phyloP scores from a whole-genome alignment of 2,329 filamentous ascomycete genomes.

The Lachnellula subtilissima region DNA sequence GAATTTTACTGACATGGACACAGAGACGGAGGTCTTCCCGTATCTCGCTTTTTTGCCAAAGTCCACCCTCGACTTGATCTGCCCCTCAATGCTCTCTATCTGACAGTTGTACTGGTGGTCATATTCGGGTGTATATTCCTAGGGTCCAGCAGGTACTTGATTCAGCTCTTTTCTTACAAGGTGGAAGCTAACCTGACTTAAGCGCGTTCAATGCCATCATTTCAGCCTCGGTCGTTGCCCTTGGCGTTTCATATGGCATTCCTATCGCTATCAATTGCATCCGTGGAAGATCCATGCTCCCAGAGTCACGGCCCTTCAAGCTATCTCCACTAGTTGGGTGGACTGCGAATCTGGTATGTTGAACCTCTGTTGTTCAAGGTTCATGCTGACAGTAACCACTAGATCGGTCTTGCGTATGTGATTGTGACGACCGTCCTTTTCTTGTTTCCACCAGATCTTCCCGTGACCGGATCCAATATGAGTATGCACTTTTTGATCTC shows the following conservation, averaged over 20 bases:
- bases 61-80: slow-evolving; percentile 58
- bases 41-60: slow-evolving; percentile 53
- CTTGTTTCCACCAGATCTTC: slow-evolving; percentile 55
- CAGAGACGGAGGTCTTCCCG: slow-evolving; percentile 61
- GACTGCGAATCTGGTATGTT: slow-evolving; percentile 50
- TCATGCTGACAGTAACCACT: slow-evolving; percentile 6
- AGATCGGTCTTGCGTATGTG: slow-evolving; percentile 51
- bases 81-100: slow-evolving; percentile 61
- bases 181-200: neutral
- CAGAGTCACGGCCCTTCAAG: slow-evolving; percentile 51
- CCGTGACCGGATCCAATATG: slow-evolving; percentile 56
- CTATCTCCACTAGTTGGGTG: slow-evolving; percentile 52
- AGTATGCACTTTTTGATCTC: slow-evolving; percentile 38
- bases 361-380: slow-evolving; percentile 10
- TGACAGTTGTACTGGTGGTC: slow-evolving; percentile 56
- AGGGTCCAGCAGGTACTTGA: slow-evolving; percentile 46
- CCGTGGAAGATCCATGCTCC: slow-evolving; percentile 61
- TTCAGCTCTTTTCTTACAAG: neutral
- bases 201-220: slow-evolving; percentile 68
- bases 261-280: slow-evolving; percentile 66
- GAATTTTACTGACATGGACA: neutral
- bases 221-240: slow-evolving; percentile 64
- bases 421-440: slow-evolving; percentile 58
- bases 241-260: slow-evolving; percentile 69
- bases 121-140: slow-evolving; percentile 67